Evolutionary conservation across 805 yeast species (phyloP), one percentile per base, ranked within the genome.

Genomic region (Kluyveromyces lactis): DNA sequence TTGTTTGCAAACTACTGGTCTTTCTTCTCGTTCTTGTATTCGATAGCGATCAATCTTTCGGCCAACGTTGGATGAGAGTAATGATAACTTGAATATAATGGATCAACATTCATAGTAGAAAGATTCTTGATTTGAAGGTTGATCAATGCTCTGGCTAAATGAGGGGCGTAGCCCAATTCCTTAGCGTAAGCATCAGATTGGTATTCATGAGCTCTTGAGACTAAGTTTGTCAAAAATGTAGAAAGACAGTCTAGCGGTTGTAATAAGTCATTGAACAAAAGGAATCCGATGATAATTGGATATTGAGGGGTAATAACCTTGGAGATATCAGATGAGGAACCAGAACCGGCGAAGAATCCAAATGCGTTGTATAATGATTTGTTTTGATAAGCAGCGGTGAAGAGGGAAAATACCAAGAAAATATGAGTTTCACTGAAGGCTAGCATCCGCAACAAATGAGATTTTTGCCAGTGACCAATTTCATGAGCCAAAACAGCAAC

Each of bases 401-500:
- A 89, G 46, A 83, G 56, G 1, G 82, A 69, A 59, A 89, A 85
- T 32, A 79, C 71, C 18, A 75, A 53, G 49, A 82, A 75, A 38
- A 80, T 61, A 50, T 84, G 84, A 4, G 66, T 58, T 62, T 86
- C 89, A 34, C 77, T 68, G 46, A 80, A 72, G 4, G 73, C 53
- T 53, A 92, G 63, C 71, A 81, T 73, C 57, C 79, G 79, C n/a
- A 89, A 68, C 45, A 89, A 81, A 62, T 92, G 99, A 42, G 82
- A 79, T 59, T 83, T 72, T 52, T 81, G 80, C 99, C 99, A 92
- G 62, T 92, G 99, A 38, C 99, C 99, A 50, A 92, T 81, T 67
- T 92, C 99, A 58, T 92, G 99, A n/a, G 95, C 97, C 48, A 90
- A 71, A 1, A 92, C 95, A 38, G 97, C 97, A 38, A 87, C 86